These are phyloP conservation scores for Theileria annulata DNA, from an alignment of 169 alveolate genomes.

Conservation along the genomic window DNA sequence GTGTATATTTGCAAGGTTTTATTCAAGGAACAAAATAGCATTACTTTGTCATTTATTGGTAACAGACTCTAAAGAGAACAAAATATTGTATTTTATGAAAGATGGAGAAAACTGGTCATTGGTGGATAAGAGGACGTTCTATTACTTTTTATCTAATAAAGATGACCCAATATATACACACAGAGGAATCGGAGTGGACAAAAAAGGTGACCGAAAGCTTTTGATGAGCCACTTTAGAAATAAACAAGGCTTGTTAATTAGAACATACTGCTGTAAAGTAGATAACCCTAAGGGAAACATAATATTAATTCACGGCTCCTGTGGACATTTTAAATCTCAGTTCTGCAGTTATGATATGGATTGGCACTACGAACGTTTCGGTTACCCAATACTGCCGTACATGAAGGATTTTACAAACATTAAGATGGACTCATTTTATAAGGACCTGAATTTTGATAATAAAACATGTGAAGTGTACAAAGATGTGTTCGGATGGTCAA, in stretches of 20 bases:
- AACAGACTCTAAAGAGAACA: slow-evolving; percentile 18
- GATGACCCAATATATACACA: slow-evolving; percentile 30
- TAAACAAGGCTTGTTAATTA: slow-evolving; percentile 54
- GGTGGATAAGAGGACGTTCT: neutral
- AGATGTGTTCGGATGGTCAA: slow-evolving; percentile 12
- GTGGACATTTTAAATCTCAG: slow-evolving; percentile 62
- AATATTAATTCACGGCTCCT: slow-evolving; percentile 65
- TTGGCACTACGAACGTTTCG: slow-evolving; percentile 40
- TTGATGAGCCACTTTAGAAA: slow-evolving; percentile 67
- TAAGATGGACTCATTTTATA: slow-evolving; percentile 26
- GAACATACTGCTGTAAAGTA: slow-evolving; percentile 62
- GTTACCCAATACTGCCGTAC: slow-evolving; percentile 34
- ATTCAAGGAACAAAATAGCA: slow-evolving; percentile 2
- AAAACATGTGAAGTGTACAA: slow-evolving; percentile 31
- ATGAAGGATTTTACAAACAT: slow-evolving; percentile 20
- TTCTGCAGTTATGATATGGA: slow-evolving; percentile 60
- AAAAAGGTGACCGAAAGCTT: slow-evolving; percentile 6
- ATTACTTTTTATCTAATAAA: neutral
- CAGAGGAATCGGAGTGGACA: slow-evolving; percentile 7
- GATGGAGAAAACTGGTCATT: slow-evolving; percentile 1
- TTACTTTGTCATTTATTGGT: slow-evolving; percentile 12
- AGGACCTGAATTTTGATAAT: slow-evolving; percentile 5
- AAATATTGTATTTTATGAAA: neutral
- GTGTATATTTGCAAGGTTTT: slow-evolving; percentile 18
- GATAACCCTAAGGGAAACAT: slow-evolving; percentile 63